Evolutionary conservation across 139 green algal genomes (phyloP).

Genomic region (Chlamydomonas eustigma): DNA sequence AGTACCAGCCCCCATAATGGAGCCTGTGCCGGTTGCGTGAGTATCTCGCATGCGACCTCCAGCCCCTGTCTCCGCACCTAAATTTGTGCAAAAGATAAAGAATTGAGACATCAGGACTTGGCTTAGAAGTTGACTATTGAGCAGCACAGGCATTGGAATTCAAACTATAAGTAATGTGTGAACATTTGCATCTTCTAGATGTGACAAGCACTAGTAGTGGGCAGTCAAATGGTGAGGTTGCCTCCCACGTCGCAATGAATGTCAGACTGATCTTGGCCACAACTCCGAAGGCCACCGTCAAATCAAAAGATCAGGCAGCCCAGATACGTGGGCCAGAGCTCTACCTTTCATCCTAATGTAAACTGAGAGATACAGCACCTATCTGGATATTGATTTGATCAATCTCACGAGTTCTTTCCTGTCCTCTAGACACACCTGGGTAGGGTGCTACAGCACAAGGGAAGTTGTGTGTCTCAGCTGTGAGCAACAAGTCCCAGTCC

Average conservation of each 20-base stretch:
- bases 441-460: slow-evolving; percentile 93
- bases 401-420: background rate
- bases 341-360: too few species aligned
- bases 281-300: background rate
- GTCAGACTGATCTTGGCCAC: background rate
- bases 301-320: background rate
- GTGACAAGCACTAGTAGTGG: background rate
- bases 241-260: background rate
- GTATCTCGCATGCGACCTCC: slow-evolving; percentile 97
- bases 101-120: too few species aligned
- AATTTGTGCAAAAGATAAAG: too few species aligned
- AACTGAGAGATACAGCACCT: too few species aligned
- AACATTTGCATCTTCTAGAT: too few species aligned
- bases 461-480: slow-evolving; percentile 99
- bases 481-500: slow-evolving; percentile 97
- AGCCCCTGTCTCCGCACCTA: slow-evolving; percentile 91
- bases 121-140: too few species aligned
- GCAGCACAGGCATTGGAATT: too few species aligned
- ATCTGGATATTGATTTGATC: too few species aligned
- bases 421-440: slow-evolving; percentile 55
- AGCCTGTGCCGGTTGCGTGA: slow-evolving; percentile 94
- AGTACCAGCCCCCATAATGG: slow-evolving; percentile 89
- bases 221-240: background rate
- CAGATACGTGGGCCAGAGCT: slow-evolving; percentile 1
- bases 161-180: too few species aligned